Percentiles rank a stretch among this genome's conserved stretches.
Conservation (phyloP, 2,329 filamentous ascomycete species). For the Fusarium burgessii region DNA sequence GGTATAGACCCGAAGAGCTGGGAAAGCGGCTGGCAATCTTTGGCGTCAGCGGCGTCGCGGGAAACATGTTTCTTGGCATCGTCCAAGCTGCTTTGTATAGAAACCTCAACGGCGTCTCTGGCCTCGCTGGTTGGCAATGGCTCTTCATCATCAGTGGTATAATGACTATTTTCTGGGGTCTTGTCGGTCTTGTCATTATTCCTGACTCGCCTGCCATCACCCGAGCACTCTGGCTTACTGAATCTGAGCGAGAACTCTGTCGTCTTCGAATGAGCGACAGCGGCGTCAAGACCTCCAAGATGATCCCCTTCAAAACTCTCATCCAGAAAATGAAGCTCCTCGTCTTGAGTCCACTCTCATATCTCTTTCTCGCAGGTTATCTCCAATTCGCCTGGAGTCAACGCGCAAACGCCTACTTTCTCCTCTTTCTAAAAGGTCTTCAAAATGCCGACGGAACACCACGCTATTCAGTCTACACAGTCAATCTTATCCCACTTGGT, state of each 20-base stretch:
- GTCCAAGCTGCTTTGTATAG: conserved; percentile 38
- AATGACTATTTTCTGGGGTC: conserved; percentile 41
- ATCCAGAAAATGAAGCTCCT: conserved; percentile 36
- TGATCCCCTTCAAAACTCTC: conserved; percentile 35
- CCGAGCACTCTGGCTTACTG: conserved; percentile 25
- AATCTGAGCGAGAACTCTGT: conserved; percentile 25
- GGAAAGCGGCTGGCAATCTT: conserved; percentile 43
- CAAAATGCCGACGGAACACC: conserved; percentile 25
- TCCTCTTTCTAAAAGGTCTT: conserved; percentile 51
- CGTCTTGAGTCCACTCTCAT: conserved; percentile 32
- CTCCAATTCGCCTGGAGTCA: conserved; percentile 52
- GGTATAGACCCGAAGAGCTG: conserved; percentile 39
- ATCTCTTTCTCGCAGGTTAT: conserved; percentile 51
- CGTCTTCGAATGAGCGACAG: conserved; percentile 33
- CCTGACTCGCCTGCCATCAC: conserved; percentile 42
- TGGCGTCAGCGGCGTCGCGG: conserved; percentile 41
- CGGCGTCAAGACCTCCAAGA: conserved; percentile 32
- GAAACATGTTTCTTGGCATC: conserved; percentile 44
- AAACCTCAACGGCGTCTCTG: conserved; percentile 37
- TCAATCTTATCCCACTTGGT: conserved; percentile 64
- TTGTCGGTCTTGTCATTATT: conserved; percentile 35
- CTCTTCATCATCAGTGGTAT: conserved; percentile 38
- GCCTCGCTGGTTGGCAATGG: conserved; percentile 43
- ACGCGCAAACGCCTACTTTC: conserved; percentile 53
- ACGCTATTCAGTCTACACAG: conserved; percentile 54